Evolutionary conservation across 2,329 filamentous ascomycete species (phyloP), one percentile per base, ranked within the genome.

Genomic region (Exserohilum turcica): DNA sequence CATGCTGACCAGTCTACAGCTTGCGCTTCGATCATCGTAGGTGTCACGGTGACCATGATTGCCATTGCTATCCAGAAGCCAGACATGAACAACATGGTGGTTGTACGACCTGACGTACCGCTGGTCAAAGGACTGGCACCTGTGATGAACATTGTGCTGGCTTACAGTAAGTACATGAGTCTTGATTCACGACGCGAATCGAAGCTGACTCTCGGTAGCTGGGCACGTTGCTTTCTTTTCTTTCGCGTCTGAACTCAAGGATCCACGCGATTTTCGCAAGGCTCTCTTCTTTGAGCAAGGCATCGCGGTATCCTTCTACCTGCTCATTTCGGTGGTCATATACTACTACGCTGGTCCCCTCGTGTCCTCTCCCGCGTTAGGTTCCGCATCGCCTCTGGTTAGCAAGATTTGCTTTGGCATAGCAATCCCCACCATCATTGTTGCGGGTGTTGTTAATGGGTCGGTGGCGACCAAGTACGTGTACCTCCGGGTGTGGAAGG

Each of bases 391-490:
- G 3, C 69, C 69, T 1, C 65, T 80, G 0, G 74, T 90, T 40
- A 79, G 82, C 18, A 89, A 89, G 66, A 75, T 87, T 9, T 86
- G 87, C 10, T 90, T 85, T 74, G 86, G 85, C 19, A 77, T 90
- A 54, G 87, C 87, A 0, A 78, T 87, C 2, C 87, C 87, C 12
- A 90, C 88, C 2, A 90, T 90, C 52, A 77, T 90, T 42, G 84
- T 91, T 43, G 85, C 87, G 0, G 88, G 87, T 47, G 86, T 89
- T 6, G 87, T 91, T 57, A 86, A 88, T 66, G 86, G 83, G 10
- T 84, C 87, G 54, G 83, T 90, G 2, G 85, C 85, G 2, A 80
- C 79, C 48, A 88, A 88, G 65, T 87, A 87, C 62, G 77, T 89
- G 52, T 90, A 88, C 64, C 75, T 84, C 3, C 82, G 87, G 27